Conservation (phyloP, 805 yeast species). For the Candida qinlingensis region DNA sequence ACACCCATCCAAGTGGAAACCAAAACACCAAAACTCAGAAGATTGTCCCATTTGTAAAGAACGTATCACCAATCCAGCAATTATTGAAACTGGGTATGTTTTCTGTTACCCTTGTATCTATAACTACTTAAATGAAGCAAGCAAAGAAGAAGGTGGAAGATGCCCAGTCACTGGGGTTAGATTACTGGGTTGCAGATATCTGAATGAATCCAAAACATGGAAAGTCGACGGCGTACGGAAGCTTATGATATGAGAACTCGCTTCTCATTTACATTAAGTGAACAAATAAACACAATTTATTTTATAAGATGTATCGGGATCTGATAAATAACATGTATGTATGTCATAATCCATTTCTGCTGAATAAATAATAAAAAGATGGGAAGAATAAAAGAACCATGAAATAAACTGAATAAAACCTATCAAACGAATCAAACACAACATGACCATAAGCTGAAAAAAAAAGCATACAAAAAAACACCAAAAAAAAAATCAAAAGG, state of each 20-base stretch:
- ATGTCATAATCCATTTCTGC: not conserved
- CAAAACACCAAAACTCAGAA: constrained; percentile 28
- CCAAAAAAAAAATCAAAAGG: too few species aligned
- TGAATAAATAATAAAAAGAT: not conserved
- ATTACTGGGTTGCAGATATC: constrained; percentile 66
- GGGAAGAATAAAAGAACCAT: too few species aligned
- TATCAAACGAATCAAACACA: not conserved
- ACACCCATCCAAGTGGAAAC: constrained; percentile 4
- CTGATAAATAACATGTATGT: too few species aligned
- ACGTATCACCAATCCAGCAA: constrained; percentile 69
- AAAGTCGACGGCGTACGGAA: constrained; percentile 71
- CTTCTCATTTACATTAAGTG: not conserved
- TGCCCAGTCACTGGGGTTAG: constrained; percentile 81
- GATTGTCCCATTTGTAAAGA: constrained; percentile 69
- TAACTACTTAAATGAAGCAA: constrained; percentile 48
- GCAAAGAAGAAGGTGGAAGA: constrained; percentile 49
- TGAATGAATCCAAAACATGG: constrained; percentile 55
- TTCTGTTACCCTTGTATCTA: constrained; percentile 86
- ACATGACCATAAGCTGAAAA: not conserved
- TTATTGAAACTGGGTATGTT: constrained; percentile 87
- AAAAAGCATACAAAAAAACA: too few species aligned
- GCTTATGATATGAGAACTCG: constrained; percentile 46
- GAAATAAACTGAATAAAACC: too few species aligned
- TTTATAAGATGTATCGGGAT: too few species aligned
- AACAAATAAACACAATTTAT: not conserved